Evolutionary conservation across 2,329 filamentous ascomycete genomes (phyloP).

Genomic region (Colletotrichum neosansevieriae): DNA sequence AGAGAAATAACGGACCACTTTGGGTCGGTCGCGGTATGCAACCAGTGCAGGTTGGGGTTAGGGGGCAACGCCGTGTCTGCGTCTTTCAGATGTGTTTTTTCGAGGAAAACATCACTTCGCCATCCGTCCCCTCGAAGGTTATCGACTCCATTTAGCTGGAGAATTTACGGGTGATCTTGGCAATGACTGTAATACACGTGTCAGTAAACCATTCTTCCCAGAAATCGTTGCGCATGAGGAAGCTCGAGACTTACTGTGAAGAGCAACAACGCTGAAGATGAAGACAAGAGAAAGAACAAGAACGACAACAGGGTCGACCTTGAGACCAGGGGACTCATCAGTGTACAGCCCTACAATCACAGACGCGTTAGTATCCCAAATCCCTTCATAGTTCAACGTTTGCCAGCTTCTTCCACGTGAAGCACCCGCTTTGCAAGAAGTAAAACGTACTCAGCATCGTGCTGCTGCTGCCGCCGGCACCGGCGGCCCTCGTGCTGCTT

Average conservation of each 20-base stretch:
- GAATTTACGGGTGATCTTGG: slow-evolving; percentile 94
- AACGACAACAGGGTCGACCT: slow-evolving; percentile 98
- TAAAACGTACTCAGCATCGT: slow-evolving; percentile 91
- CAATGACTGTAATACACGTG: slow-evolving; percentile 76
- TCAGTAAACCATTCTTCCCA: slow-evolving; percentile 7
- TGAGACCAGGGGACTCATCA: slow-evolving; percentile 95
- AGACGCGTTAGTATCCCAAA: slow-evolving; percentile 44
- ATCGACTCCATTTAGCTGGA: slow-evolving; percentile 62
- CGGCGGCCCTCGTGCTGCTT: slow-evolving; percentile 90
- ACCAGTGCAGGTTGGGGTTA: background rate
- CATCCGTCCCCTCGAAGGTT: background rate
- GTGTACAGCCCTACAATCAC: slow-evolving; percentile 85
- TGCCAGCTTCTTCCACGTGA: background rate
- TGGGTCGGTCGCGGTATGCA: background rate
- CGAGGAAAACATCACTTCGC: slow-evolving; percentile 1
- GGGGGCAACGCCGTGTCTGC: background rate
- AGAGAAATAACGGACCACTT: background rate
- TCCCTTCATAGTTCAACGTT: too few species aligned
- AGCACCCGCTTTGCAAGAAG: background rate
- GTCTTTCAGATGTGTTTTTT: background rate
- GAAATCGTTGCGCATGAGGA: background rate
- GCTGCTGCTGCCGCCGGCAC: slow-evolving; percentile 94
- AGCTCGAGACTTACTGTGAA: slow-evolving; percentile 82
- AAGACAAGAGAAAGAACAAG: slow-evolving; percentile 96
- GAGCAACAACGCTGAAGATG: slow-evolving; percentile 97